Evolutionary conservation across 441 rosid genomes (phyloP), one percentile per base, ranked within the genome.

Genomic region (Metrosideros polymorpha): DNA sequence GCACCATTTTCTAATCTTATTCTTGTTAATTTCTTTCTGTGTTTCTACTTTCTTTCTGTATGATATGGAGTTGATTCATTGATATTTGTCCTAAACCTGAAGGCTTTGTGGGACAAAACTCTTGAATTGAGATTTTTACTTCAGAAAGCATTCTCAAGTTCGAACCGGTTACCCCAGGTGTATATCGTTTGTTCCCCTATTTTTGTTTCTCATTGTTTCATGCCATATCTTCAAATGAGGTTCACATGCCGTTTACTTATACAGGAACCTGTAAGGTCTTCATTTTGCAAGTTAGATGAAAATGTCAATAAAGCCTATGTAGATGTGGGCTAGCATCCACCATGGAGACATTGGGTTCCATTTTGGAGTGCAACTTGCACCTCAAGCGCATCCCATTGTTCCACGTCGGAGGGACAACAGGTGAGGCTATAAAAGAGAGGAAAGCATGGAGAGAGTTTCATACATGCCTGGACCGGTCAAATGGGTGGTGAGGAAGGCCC

Each of bases 101-200:
- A 98, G 99, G 96, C 93, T 84, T 91, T 96, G 6, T 98, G 99
- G 99, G 97, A 98, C 89, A 95, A 91, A 91, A 91, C 94, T 77
- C 94, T 98, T 84, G 98, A 95, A 89, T 87, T 98, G 52, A 93
- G 99, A 91, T 94, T 96, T 91, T 92, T 95, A 90, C 97, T 98
- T 89, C 98, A 96, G 91, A 96, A 96, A 90, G 86, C 96, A 85
- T 96, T 95, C 91, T 91, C 94, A 83, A 90, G 88, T 89, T 94
- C 98, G 83, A 98, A 98, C 90, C 94, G 92, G 88, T 87, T 98
- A 85, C 99, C 99, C 15, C 94, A 75, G 96, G 99, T 95, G 84
- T 47, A 51, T 55, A 22, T 84, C 15, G 22, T 22, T 63, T 54
- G 29, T 52, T 42, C 7, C 52, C 35, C 30, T 61, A 22, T 45